Percentiles rank a stretch among this genome's conserved stretches.
Evolutionary conservation across 305 asterid species (phyloP).

Genomic region (Rubia tinctorum): DNA sequence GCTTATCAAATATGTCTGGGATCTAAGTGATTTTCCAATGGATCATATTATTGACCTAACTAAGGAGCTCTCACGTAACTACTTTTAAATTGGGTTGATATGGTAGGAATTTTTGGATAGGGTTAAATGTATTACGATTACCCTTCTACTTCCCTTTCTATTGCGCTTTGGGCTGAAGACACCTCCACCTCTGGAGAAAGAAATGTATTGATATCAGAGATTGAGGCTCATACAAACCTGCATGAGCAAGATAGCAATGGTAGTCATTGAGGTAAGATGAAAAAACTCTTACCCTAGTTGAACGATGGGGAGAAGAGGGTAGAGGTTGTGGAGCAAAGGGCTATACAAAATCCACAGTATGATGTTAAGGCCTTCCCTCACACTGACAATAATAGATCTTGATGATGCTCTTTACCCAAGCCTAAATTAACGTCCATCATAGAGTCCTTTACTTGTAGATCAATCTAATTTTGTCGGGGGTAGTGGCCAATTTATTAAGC

Average conservation of each 20-base stretch:
- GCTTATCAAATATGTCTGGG: not conserved
- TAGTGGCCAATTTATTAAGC: too few species aligned
- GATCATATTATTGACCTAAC: not conserved
- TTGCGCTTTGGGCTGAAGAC: too few species aligned
- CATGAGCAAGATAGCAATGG: not conserved
- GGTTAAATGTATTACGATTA: not conserved
- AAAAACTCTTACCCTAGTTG: not conserved
- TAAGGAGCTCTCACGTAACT: not conserved
- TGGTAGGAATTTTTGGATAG: not conserved
- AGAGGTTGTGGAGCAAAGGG: too few species aligned
- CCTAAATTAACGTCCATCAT: too few species aligned
- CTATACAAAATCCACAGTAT: too few species aligned
- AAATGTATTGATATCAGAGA: not conserved
- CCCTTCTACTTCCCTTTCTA: too few species aligned
- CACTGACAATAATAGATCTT: too few species aligned
- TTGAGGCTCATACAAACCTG: not conserved
- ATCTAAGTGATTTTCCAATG: not conserved
- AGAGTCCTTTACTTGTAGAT: too few species aligned
- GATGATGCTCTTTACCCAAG: too few species aligned
- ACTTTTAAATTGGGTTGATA: not conserved
- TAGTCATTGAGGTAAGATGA: not conserved
- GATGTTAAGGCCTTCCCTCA: too few species aligned
- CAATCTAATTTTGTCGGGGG: too few species aligned
- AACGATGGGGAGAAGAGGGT: not conserved
- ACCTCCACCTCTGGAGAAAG: not conserved